These are phyloP conservation scores for Neurospora sp. DNA, from an alignment of 495 filamentous ascomycete species.

Conservation along the genomic window DNA sequence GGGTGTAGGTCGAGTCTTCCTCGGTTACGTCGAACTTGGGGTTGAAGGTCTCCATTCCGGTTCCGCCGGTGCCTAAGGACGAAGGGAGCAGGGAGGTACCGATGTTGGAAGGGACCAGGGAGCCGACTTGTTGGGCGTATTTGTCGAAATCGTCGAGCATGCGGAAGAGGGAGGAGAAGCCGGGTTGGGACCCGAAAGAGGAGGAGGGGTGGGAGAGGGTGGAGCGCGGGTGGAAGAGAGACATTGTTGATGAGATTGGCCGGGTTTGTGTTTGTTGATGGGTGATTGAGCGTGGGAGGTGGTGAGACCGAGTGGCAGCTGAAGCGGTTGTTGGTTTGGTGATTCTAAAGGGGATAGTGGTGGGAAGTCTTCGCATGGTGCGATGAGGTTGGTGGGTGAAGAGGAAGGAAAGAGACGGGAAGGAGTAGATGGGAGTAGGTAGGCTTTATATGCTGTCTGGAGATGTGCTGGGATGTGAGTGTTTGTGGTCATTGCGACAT, in stretches of 20 bases:
- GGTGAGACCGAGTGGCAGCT: background rate
- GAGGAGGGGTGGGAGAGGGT: conserved; percentile 23
- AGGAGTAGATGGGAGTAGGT: background rate
- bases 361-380: background rate
- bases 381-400: background rate
- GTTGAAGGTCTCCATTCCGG: conserved; percentile 4
- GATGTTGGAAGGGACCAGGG: background rate
- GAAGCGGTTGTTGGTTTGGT: background rate
- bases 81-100: conserved; percentile 15
- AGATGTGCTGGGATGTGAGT: background rate
- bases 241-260: conserved; percentile 8
- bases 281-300: background rate
- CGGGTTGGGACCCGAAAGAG: conserved; percentile 30
- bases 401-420: background rate
- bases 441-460: background rate
- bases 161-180: conserved; percentile 62
- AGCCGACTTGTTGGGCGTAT: conserved; percentile 28
- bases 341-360: background rate
- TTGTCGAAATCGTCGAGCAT: conserved; percentile 69
- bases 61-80: background rate
- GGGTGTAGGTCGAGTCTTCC: conserved; percentile 53
- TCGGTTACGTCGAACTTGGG: conserved; percentile 72
- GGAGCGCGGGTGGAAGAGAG: conserved; percentile 15
- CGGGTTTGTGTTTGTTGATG: background rate
- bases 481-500: too few relatives aligned